Percentiles rank a stretch among this genome's conserved stretches.
phyloP scores from a whole-genome alignment of 306 rosid species.

The Lathyrus sativus region DNA sequence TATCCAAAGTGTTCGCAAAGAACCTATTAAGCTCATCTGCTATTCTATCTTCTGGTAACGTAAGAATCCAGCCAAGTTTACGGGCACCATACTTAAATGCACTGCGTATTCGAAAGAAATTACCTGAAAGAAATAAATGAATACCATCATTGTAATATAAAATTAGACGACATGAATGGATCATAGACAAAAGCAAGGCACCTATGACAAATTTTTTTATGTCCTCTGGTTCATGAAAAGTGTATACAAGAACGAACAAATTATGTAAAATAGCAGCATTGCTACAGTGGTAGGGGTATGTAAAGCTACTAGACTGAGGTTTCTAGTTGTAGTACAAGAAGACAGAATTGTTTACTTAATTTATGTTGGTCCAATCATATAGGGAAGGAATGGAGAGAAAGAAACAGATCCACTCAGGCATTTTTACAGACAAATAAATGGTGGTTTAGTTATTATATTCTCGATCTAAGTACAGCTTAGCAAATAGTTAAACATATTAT shows the following conservation, averaged over 20 bases:
- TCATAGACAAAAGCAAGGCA: slow-evolving; percentile 24
- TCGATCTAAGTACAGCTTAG: slow-evolving; percentile 4
- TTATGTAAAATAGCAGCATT: slow-evolving; percentile 7
- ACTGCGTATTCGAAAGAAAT: slow-evolving; percentile 79
- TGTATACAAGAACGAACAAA: slow-evolving; percentile 22
- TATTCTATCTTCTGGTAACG: slow-evolving; percentile 64
- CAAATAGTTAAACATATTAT: slow-evolving; percentile 6
- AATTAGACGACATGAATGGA: slow-evolving; percentile 10
- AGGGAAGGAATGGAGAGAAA: slow-evolving; percentile 15
- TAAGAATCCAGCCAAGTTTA: slow-evolving; percentile 78
- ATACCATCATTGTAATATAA: slow-evolving; percentile 23
- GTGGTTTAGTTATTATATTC: slow-evolving; percentile 5
- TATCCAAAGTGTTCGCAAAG: slow-evolving; percentile 65
- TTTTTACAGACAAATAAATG: not conserved
- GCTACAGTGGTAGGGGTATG: slow-evolving; percentile 1
- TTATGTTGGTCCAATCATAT: slow-evolving; percentile 8
- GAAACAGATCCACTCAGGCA: not conserved
- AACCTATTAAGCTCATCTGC: slow-evolving; percentile 63
- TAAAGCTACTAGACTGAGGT: slow-evolving; percentile 13
- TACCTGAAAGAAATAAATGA: slow-evolving; percentile 59
- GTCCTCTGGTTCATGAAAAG: not conserved
- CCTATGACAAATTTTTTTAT: slow-evolving; percentile 11
- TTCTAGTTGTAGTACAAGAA: slow-evolving; percentile 5
- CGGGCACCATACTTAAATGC: slow-evolving; percentile 88
- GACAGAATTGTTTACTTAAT: slow-evolving; percentile 20